Evolutionary conservation across 2,329 filamentous ascomycete genomes (phyloP), one percentile per base, ranked within the genome.

Genomic region (Capronia epimyces): DNA sequence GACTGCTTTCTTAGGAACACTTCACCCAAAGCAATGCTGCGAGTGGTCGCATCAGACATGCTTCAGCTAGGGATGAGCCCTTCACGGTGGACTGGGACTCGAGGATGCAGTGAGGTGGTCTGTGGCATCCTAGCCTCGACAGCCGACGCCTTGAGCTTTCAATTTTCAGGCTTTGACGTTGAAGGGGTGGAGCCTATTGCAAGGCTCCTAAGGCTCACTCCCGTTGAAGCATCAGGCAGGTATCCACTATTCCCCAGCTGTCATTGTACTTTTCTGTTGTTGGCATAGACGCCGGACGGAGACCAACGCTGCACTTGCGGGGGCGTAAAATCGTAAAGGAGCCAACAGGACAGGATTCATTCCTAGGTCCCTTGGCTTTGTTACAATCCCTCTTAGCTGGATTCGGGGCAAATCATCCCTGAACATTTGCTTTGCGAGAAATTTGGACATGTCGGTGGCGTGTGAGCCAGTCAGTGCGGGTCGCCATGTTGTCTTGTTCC

Each of bases 401-500:
- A 10, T 27, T 36, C 8, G 10, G 32, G n/a, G 13, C 13, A 32
- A n/a, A 12, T n/a, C 15, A 22, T 16, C 43, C 43, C 20, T 9
- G 25, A 32, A 32, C 7, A 46, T 31, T 46, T 21, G 20, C 29
- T 34, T 46, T 46, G 22, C 9, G 29, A 25, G 32, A 25, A 36
- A 24, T 46, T 31, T 46, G 31, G 43, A 46, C 31, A 15, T 21
- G 15, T 39, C 43, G 12, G 21, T 24, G n/a, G 9, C 29, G 31
- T 24, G 16, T 21, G 18, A 20, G 34, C 24, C 10, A 27, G n/a
- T 36, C n/a, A 6, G n/a, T 37, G 15, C 3, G 15, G 20, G 42
- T 16, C 15, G 6, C 25, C 20, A 36, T 36, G 16, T 3, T 25
- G 32, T 22, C 24, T 20, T 9, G 6, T 21, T 24, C 9, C 44